Evolutionary conservation across 768 basidiomycete species (phyloP).

Genomic region (Suillus spraguei): DNA sequence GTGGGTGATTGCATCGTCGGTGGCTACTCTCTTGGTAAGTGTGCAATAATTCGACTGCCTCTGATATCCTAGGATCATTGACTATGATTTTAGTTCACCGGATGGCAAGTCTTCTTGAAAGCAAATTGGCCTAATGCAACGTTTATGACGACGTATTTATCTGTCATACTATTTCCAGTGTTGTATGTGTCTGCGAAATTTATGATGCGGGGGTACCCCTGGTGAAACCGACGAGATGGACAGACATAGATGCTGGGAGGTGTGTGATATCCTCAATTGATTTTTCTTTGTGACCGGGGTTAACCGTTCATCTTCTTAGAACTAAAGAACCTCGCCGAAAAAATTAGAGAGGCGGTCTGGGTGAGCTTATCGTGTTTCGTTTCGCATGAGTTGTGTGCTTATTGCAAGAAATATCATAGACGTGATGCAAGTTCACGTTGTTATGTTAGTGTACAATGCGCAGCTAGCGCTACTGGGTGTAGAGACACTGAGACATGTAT

Average conservation of each 20-base stretch:
- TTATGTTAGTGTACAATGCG: background rate
- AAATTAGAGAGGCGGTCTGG: background rate
- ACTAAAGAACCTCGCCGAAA: background rate
- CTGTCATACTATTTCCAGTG: background rate
- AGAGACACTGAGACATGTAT: background rate
- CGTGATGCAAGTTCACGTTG: background rate
- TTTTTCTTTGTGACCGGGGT: background rate
- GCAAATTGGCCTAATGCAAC: background rate
- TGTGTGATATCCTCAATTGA: background rate
- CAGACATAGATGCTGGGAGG: background rate
- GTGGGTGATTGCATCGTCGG: background rate
- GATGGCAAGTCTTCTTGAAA: constrained; percentile 5
- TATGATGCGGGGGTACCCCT: background rate
- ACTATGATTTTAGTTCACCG: background rate
- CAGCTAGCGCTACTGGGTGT: background rate
- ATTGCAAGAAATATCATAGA: background rate
- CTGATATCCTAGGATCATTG: background rate
- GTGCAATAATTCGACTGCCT: background rate
- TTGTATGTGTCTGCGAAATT: background rate
- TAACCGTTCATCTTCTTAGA: background rate
- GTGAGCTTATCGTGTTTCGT: background rate
- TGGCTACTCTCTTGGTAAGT: background rate
- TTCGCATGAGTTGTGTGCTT: background rate
- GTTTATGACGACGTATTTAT: background rate
- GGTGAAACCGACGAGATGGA: background rate